phyloP scores from a whole-genome alignment of 164 flowering plant species.

The Paratinospora sagittata region DNA sequence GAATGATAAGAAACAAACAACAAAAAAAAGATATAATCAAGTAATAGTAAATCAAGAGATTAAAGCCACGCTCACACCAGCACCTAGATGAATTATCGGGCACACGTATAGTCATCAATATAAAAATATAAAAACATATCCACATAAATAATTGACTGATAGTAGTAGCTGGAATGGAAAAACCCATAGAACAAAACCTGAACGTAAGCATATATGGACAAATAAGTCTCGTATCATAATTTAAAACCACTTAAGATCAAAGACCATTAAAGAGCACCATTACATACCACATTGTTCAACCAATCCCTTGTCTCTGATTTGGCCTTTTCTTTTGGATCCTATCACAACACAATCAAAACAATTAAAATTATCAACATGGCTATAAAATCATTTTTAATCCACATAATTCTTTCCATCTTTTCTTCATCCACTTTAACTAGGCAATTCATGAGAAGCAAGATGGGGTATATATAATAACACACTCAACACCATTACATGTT shows the following conservation, averaged over 20 bases:
- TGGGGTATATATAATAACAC: no score
- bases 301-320: slow-evolving; percentile 98
- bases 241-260: background rate
- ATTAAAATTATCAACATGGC: background rate
- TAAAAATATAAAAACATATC: background rate
- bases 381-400: background rate
- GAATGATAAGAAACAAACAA: background rate
- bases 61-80: background rate
- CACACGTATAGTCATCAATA: background rate
- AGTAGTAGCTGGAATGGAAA: background rate
- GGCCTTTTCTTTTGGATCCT: slow-evolving; percentile 99
- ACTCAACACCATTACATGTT: no score
- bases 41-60: background rate
- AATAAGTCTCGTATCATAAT: background rate
- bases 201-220: background rate
- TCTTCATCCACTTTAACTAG: background rate
- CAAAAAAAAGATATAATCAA: background rate
- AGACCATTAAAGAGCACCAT: slow-evolving; percentile 5
- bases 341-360: slow-evolving; percentile 10
- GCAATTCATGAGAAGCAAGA: background rate
- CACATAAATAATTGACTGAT: background rate
- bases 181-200: background rate
- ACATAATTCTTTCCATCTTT: background rate
- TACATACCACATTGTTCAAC: slow-evolving; percentile 91
- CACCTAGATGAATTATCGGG: background rate